Conservation (phyloP, 805 yeast species). For the Isabelozyma gotoi region DNA sequence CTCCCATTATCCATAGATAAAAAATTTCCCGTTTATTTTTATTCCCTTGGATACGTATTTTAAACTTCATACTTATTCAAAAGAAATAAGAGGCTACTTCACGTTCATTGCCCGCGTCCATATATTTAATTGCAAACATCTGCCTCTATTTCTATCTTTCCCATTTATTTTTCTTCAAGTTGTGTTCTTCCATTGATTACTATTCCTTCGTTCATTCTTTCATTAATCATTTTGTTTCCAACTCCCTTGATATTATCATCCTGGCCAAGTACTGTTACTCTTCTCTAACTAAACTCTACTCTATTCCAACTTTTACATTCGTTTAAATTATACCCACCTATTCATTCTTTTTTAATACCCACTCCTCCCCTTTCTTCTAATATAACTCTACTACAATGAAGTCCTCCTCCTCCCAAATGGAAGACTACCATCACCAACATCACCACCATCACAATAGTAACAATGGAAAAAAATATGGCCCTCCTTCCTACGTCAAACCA, state of each 20-base stretch:
- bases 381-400: not conserved
- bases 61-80: not conserved
- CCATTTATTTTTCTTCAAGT: not conserved
- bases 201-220: not conserved
- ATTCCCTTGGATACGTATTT: not conserved
- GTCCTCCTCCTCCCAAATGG: not conserved
- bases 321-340: not conserved
- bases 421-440: not conserved
- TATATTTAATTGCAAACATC: not conserved
- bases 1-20: not conserved
- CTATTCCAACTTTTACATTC: not conserved
- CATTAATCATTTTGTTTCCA: not conserved
- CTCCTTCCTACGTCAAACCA: constrained; percentile 29
- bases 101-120: not conserved
- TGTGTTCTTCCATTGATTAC: not conserved
- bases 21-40: not conserved
- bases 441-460: not conserved
- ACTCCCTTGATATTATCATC: not conserved
- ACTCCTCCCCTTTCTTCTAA: not conserved
- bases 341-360: not conserved
- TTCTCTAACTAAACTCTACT: not conserved
- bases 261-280: not conserved
- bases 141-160: not conserved
- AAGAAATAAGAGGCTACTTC: not conserved
- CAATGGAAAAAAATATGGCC: constrained; percentile 15